Evolutionary conservation across 2,329 filamentous ascomycete genomes (phyloP), one percentile per base, ranked within the genome.

Genomic region (Fusarium sp.): DNA sequence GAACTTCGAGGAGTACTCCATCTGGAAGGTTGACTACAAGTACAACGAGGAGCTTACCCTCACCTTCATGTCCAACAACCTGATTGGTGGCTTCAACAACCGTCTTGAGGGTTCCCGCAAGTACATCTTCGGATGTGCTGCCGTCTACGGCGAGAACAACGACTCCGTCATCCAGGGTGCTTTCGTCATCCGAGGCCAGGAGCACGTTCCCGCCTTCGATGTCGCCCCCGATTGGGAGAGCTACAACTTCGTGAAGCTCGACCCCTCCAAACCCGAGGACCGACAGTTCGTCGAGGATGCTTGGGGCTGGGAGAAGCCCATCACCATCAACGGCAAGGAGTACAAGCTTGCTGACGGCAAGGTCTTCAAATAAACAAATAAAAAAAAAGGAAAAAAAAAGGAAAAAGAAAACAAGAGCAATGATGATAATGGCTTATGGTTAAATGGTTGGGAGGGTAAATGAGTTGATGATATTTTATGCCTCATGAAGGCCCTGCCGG

Each of bases 1-100:
- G 85, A 95, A 96, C 82, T 92, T 96, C 78, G 92, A 94, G 75
- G 96, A 99, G 86, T 99, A 96, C 90, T 97, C 94, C 63, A 86
- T 99, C 84, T 99, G 94, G 94, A 91, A 90, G 83, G 87, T 95
- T 78, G 92, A 95, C 86, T 99, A 97, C 92, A 98, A 97, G 92
- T 99, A 99, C 90, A 97, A 98, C 86, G 91, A 97, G 70, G 96
- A 99, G 91, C 90, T 99, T 77, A 98, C 94, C 81, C 87, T 96
- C 85, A 93, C 93, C 81, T 99, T 99, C 93, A 99, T 99, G 96
- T 95, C 94, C 78, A 94, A 93, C 89, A 99, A 99, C 91, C 88
- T 98, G 84, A 95, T 99, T 83, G 95, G 93, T 85, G 96, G 96
- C 83, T 97, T 99, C 91, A 97, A 98, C 87, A 90, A 91, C 84